A percentile compares a stretch with the other conserved stretches of the same genome.
phyloP scores from a whole-genome alignment of 306 rosid genomes.

The Cucumis cinereus region DNA sequence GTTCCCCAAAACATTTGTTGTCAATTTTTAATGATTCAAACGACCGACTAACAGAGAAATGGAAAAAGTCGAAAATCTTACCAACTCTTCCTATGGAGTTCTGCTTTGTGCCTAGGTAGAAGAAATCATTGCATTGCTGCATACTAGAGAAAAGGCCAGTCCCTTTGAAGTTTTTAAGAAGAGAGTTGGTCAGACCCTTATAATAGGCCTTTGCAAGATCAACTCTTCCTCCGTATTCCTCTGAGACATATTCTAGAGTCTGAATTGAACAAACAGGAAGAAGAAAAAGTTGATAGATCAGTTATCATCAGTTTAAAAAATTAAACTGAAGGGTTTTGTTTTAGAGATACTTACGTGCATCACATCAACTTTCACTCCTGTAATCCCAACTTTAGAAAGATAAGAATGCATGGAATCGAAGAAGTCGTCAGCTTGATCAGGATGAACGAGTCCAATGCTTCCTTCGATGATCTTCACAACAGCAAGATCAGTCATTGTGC shows the following conservation, averaged over 20 bases:
- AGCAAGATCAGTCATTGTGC: constrained; percentile 69
- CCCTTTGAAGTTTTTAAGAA: constrained; percentile 66
- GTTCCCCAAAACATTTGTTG: not conserved
- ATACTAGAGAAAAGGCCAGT: constrained; percentile 73
- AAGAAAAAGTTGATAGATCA: not conserved
- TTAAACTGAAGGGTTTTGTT: not conserved
- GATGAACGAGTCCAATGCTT: constrained; percentile 75
- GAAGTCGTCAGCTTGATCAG: constrained; percentile 47
- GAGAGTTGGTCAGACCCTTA: constrained; percentile 45
- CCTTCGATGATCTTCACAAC: constrained; percentile 53
- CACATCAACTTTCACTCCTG: constrained; percentile 81
- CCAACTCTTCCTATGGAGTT: constrained; percentile 67
- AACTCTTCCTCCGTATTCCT: constrained; percentile 75
- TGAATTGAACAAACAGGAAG: constrained; percentile 6
- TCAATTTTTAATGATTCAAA: not conserved
- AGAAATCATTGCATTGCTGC: constrained; percentile 93
- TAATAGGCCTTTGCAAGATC: constrained; percentile 70
- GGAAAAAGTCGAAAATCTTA: constrained; percentile 15
- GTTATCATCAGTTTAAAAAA: not conserved
- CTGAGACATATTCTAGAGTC: constrained; percentile 57
- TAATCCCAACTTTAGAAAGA: constrained; percentile 53
- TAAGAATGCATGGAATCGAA: constrained; percentile 78
- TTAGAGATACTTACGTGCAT: constrained; percentile 40
- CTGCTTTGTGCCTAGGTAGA: constrained; percentile 74
- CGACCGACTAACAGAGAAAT: not conserved